Conservation (phyloP, 2,329 filamentous ascomycete species). For the Dactylellina drechsleri region DNA sequence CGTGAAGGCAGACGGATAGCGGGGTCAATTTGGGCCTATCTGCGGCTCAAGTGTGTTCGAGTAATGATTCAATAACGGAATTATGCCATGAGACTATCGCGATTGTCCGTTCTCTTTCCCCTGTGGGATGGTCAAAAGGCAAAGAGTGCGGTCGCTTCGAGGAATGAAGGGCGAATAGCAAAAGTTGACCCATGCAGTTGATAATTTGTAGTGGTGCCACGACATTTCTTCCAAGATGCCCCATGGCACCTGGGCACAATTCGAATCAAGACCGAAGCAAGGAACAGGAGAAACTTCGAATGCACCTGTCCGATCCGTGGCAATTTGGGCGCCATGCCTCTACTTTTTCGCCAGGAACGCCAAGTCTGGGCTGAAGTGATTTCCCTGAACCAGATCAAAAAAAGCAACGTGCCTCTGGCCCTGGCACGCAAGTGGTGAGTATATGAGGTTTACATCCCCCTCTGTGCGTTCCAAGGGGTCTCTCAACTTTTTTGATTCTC, state of each 20-base stretch:
- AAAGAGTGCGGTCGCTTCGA: not conserved
- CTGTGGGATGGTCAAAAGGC: conserved; percentile 33
- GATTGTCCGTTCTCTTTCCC: conserved; percentile 30
- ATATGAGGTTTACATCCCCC: conserved; percentile 45
- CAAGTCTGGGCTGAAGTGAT: conserved; percentile 50
- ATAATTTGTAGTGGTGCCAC: conserved; percentile 45
- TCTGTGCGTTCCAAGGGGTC: conserved; percentile 29
- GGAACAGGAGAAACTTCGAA: conserved; percentile 25
- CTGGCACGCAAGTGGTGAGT: conserved; percentile 21
- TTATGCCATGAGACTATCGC: conserved; percentile 31
- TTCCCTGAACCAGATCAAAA: conserved; percentile 22
- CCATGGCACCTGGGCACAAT: conserved; percentile 44
- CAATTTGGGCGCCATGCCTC: conserved; percentile 31
- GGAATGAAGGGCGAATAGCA: conserved; percentile 7
- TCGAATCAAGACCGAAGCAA: conserved; percentile 40
- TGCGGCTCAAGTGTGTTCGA: conserved; percentile 24
- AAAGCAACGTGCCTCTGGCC: conserved; percentile 6
- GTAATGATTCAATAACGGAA: conserved; percentile 41
- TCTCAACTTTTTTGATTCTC: conserved; percentile 35
- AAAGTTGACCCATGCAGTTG: conserved; percentile 12
- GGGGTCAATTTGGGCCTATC: conserved; percentile 9
- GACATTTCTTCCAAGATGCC: conserved; percentile 47
- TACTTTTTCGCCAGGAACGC: conserved; percentile 34
- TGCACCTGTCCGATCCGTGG: conserved; percentile 53
- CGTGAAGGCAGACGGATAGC: conserved; percentile 10